phyloP scores from a whole-genome alignment of 2,329 filamentous ascomycete genomes.

The Fusarium sp. region DNA sequence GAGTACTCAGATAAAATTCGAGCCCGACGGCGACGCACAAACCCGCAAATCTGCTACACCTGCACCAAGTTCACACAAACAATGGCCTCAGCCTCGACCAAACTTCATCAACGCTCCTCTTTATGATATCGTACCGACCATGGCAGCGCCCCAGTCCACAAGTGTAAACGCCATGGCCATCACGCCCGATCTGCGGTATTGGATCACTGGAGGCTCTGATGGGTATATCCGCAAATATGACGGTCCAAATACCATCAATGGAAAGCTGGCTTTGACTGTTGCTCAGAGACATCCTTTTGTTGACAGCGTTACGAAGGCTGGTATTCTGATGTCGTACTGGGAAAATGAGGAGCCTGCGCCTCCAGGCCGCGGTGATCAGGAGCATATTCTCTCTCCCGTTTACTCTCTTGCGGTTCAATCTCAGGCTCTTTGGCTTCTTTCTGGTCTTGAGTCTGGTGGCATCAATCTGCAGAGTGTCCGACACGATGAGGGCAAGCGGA shows the following conservation, averaged over 20 bases:
- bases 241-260: conserved; percentile 93
- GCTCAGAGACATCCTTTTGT: conserved; percentile 97
- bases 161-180: conserved; percentile 93
- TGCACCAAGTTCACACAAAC: conserved; percentile 32
- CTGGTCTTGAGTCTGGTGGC: conserved; percentile 87
- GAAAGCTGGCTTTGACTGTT: conserved; percentile 91
- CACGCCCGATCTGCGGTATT: conserved; percentile 94
- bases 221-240: conserved; percentile 98
- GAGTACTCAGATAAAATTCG: conserved; percentile 51
- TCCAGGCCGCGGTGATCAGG: conserved; percentile 61
- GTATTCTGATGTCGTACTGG: conserved; percentile 96
- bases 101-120: conserved; percentile 82
- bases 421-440: conserved; percentile 89
- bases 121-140: conserved; percentile 97
- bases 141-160: conserved; percentile 94
- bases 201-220: conserved; percentile 93
- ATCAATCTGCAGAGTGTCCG: conserved; percentile 95
- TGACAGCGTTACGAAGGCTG: conserved; percentile 95
- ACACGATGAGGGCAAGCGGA: conserved; percentile 93
- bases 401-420: conserved; percentile 94
- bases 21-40: conserved; percentile 37
- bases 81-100: conserved; percentile 73
- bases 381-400: conserved; percentile 82
- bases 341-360: conserved; percentile 86
- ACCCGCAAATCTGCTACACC: conserved; percentile 46